Percentiles rank a stretch among this genome's conserved stretches.
These are phyloP conservation scores for Saturnispora ahearnii DNA, from an alignment of 805 yeast genomes.

Conservation along the genomic window DNA sequence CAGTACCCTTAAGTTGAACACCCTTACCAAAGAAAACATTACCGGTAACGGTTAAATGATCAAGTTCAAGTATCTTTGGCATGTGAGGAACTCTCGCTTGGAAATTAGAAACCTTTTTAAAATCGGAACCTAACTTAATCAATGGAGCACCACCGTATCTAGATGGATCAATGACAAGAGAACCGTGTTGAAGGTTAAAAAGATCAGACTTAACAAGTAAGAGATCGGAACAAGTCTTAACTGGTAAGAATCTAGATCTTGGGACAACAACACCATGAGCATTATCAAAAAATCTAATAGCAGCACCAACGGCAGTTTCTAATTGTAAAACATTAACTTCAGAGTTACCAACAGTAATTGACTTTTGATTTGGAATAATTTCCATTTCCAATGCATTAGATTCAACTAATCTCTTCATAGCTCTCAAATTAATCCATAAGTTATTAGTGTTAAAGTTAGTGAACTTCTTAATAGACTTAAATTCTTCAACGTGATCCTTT, in stretches of 20 bases:
- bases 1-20: conserved; percentile 92
- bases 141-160: conserved; percentile 91
- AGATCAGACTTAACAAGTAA: conserved; percentile 91
- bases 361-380: conserved; percentile 90
- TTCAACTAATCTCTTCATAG: conserved; percentile 87
- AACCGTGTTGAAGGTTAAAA: conserved; percentile 85
- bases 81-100: conserved; percentile 86
- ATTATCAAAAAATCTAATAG: conserved; percentile 87
- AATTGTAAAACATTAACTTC: conserved; percentile 86
- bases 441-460: conserved; percentile 97
- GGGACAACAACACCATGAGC: conserved; percentile 99
- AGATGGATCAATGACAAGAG: conserved; percentile 70
- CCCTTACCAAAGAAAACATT: conserved; percentile 85
- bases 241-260: conserved; percentile 95
- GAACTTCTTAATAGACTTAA: conserved; percentile 95
- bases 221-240: conserved; percentile 93
- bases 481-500: conserved; percentile 95
- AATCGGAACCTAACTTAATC: conserved; percentile 92
- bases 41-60: conserved; percentile 96
- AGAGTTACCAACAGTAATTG: conserved; percentile 64
- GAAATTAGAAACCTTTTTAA: conserved; percentile 90
- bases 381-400: conserved; percentile 75
- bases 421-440: conserved; percentile 92
- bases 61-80: conserved; percentile 93
- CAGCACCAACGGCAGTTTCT: conserved; percentile 99